A percentile compares a stretch with the other conserved stretches of the same genome.
Conservation (phyloP, 2,329 filamentous ascomycete genomes). For the Pyrenophora seminiperda region DNA sequence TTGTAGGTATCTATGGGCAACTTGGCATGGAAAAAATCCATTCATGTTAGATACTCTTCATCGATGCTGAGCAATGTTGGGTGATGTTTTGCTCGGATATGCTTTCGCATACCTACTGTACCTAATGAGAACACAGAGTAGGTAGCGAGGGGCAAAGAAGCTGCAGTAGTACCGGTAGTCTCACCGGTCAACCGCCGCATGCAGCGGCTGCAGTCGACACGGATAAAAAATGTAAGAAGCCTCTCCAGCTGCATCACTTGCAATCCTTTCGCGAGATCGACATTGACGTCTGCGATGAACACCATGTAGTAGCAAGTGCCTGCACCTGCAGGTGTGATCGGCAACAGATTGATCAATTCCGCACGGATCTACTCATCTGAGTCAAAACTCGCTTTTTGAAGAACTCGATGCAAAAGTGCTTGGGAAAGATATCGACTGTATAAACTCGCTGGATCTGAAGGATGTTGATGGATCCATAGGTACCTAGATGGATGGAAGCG, state of each 20-base stretch:
- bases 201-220: neutral
- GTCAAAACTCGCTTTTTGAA: neutral
- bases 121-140: neutral
- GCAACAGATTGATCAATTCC: neutral
- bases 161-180: neutral
- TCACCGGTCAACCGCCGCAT: slow-evolving; percentile 7
- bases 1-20: slow-evolving; percentile 7
- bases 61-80: neutral
- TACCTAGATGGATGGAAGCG: too few species aligned
- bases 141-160: neutral
- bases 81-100: neutral
- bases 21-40: neutral
- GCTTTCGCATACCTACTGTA: too few species aligned
- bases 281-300: neutral
- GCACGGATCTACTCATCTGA: neutral
- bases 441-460: neutral
- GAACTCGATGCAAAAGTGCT: neutral
- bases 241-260: neutral
- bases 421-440: neutral
- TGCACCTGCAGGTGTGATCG: neutral
- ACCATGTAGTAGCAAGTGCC: neutral
- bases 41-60: neutral
- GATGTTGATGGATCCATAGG: too few species aligned
- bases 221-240: neutral
- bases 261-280: neutral